phyloP scores from a whole-genome alignment of 2,329 filamentous ascomycete species.

The Clarireedia monteithiana region DNA sequence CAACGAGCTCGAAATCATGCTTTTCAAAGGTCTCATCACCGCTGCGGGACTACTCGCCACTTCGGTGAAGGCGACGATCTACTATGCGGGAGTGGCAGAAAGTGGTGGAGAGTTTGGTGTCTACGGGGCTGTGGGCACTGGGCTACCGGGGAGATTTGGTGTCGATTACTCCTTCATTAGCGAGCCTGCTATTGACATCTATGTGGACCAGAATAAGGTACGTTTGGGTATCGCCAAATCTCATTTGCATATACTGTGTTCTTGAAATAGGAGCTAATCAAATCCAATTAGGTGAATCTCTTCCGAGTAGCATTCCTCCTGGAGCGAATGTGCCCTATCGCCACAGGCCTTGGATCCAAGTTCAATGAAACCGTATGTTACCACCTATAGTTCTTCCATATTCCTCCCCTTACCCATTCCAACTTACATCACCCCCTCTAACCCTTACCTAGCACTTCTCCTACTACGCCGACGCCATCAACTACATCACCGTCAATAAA shows the following conservation, averaged over 20 bases:
- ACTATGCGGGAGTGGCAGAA: constrained; percentile 40
- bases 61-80: constrained; percentile 34
- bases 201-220: constrained; percentile 38
- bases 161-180: constrained; percentile 44
- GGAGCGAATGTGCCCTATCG: constrained; percentile 42
- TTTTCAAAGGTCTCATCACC: background rate
- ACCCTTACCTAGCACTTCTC: constrained; percentile 32
- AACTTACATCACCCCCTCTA: background rate
- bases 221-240: background rate
- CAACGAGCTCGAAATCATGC: background rate
- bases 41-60: background rate
- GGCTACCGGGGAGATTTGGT: constrained; percentile 42
- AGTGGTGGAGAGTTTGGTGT: constrained; percentile 41
- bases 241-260: background rate
- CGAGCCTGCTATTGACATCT: constrained; percentile 36
- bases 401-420: too few species aligned
- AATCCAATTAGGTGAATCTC: constrained; percentile 31
- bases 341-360: constrained; percentile 38
- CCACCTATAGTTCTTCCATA: background rate
- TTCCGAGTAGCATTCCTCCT: constrained; percentile 43
- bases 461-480: constrained; percentile 38
- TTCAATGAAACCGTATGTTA: constrained; percentile 40
- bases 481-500: constrained; percentile 42
- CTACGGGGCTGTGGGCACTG: constrained; percentile 34
- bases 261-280: background rate